Conservation (phyloP, 345 rosid species). For the Murraya paniculata region DNA sequence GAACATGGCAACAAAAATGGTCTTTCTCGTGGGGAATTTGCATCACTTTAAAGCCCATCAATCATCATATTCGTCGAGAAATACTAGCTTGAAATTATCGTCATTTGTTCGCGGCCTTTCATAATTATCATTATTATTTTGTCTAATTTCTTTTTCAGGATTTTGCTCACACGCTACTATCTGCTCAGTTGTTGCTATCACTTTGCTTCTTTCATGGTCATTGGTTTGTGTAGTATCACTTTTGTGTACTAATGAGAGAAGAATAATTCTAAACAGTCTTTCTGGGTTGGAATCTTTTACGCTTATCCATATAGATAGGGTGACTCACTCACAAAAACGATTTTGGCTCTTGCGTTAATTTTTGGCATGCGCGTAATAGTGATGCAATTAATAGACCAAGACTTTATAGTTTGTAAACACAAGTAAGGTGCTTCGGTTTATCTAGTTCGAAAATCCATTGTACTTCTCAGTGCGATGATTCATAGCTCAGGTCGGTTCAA, state of each 20-base stretch:
- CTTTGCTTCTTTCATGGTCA: not conserved
- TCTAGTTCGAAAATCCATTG: too few relatives aligned
- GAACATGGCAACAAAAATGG: constrained; percentile 21
- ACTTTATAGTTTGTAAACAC: not conserved
- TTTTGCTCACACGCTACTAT: constrained; percentile 5
- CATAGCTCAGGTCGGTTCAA: too few relatives aligned
- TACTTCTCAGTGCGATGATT: too few relatives aligned
- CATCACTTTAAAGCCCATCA: not conserved
- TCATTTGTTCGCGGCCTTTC: not conserved
- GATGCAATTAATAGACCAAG: not conserved
- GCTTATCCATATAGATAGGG: not conserved
- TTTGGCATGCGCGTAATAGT: not conserved
- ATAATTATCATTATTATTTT: not conserved
- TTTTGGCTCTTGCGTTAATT: not conserved
- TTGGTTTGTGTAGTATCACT: not conserved
- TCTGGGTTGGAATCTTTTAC: not conserved
- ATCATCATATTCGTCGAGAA: not conserved
- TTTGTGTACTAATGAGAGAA: too few relatives aligned
- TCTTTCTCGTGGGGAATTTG: constrained; percentile 13
- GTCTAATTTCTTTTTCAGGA: not conserved
- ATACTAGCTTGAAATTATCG: not conserved
- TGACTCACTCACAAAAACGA: not conserved
- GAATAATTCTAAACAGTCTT: too few relatives aligned
- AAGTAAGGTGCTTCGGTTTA: too few relatives aligned
- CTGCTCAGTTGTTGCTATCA: constrained; percentile 1